Evolutionary conservation across 2,329 filamentous ascomycete genomes (phyloP), one percentile per base, ranked within the genome.

Genomic region (Trematosphaeria pertusa): DNA sequence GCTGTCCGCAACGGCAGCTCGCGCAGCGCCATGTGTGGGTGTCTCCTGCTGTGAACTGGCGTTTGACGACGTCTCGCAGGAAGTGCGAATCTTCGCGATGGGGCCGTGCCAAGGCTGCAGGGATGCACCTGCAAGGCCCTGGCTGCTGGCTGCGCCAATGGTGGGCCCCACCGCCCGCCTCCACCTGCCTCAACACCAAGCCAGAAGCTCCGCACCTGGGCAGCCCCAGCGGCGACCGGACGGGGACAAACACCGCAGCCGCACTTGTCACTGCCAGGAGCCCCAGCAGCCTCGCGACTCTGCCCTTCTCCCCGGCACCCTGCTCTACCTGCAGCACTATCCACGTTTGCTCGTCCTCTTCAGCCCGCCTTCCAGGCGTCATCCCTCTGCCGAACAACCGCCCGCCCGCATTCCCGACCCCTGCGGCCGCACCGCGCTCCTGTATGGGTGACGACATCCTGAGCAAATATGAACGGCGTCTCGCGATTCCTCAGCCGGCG

Each of bases 401-500:
- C 44, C 22, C 34, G 32, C 28, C 45, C 42, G 46, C 36, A 34
- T 41, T 18, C 43, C 33, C 24, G 33, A 38, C 43, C 33, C 33
- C 39, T 38, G 37, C 43, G 20, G 37, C 36, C 45, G 17, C 50
- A 38, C 32, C 32, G 20, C 33, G 14, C 49, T 52, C 36, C 57
- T 65, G 52, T 4, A 64, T 64, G 59, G 53, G 48, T 43, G 24
- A 37, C 48, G 20, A 15, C 37, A 39, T 38, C 37, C n/a, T 22
- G 47, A 28, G 31, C 49, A 48, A 42, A 48, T 56, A 78, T 78
- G 75, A 76, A 74, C 62, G 75, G 73, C 64, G 74, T 81, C 53
- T 85, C 82, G 66, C 85, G 87, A 62, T 86, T 91, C 68, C 83
- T 89, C 50, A 88, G 83, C 70, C 78, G 87, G 58, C 83, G 87